A percentile compares a stretch with the other conserved stretches of the same genome.
Conservation (phyloP, 805 yeast genomes). For the Pichia manshurica region DNA sequence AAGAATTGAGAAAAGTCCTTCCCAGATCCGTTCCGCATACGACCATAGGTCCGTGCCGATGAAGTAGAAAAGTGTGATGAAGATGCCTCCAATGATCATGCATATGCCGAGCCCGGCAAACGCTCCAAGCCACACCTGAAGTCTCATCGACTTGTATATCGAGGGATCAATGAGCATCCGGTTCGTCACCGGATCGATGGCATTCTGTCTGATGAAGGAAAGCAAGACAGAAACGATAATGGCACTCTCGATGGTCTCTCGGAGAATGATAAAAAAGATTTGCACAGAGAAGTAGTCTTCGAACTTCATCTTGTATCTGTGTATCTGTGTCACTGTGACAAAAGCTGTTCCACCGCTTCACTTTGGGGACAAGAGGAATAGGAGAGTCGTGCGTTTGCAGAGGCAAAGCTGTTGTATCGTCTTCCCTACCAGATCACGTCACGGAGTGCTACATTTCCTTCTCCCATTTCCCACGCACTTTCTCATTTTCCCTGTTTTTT, state of each 20-base stretch:
- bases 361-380: no score
- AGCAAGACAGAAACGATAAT: constrained; percentile 66
- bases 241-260: constrained; percentile 75
- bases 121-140: constrained; percentile 84
- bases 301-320: constrained; percentile 20
- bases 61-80: constrained; percentile 64
- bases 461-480: no score
- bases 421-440: no score
- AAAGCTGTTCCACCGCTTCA: no score
- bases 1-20: constrained; percentile 71
- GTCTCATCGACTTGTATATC: constrained; percentile 40
- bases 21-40: constrained; percentile 83
- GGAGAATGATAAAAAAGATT: constrained; percentile 63
- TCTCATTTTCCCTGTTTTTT: no score
- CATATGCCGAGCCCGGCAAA: constrained; percentile 64
- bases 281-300: constrained; percentile 62
- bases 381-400: no score
- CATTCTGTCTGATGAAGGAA: constrained; percentile 62
- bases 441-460: no score
- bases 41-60: constrained; percentile 86
- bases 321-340: no score
- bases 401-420: no score
- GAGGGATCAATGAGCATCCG: constrained; percentile 22
- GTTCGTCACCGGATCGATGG: constrained; percentile 28
- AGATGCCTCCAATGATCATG: constrained; percentile 62